These are phyloP conservation scores for Leccinum colubrinum DNA, from an alignment of 1,284 basidiomycete species.

Conservation along the genomic window DNA sequence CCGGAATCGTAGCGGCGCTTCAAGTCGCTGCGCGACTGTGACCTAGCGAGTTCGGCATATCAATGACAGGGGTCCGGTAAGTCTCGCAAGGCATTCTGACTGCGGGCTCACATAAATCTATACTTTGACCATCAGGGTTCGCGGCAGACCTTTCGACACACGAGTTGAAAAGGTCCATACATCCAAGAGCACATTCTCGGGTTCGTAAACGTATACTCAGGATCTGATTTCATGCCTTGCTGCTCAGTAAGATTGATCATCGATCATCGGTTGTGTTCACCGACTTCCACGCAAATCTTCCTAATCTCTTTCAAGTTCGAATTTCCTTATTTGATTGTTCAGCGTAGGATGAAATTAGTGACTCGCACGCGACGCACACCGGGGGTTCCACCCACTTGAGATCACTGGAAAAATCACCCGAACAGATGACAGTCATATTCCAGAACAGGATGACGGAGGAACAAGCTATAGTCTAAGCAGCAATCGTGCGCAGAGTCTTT, in stretches of 20 bases:
- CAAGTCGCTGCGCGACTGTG: too few species aligned
- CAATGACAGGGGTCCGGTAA: too few species aligned
- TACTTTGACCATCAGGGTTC: too few species aligned
- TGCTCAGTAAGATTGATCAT: slow-evolving; percentile 29
- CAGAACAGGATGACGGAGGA: slow-evolving; percentile 5
- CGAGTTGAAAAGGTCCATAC: slow-evolving; percentile 22
- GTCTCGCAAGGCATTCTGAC: too few species aligned
- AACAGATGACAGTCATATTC: slow-evolving; percentile 3
- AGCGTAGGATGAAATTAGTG: slow-evolving; percentile 16
- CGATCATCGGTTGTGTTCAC: slow-evolving; percentile 14
- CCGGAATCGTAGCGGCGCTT: too few species aligned
- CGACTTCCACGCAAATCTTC: slow-evolving; percentile 30
- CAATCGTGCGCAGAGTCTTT: too few species aligned
- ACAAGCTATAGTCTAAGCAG: too few species aligned
- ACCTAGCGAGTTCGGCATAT: too few species aligned
- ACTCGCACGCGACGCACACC: too few species aligned
- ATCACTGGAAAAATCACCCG: slow-evolving; percentile 24
- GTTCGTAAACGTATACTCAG: slow-evolving; percentile 24
- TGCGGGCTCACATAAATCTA: too few species aligned
- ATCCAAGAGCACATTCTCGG: slow-evolving; percentile 22
- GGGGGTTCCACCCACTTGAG: slow-evolving; percentile 20
- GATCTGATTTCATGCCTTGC: slow-evolving; percentile 31
- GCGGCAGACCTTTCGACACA: too few species aligned
- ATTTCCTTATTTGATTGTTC: slow-evolving; percentile 12
- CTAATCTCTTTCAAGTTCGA: background rate